Percentiles rank a stretch among this genome's conserved stretches.
Evolutionary conservation across 768 basidiomycete species (phyloP).

Genomic region (Asterophora parasitica): DNA sequence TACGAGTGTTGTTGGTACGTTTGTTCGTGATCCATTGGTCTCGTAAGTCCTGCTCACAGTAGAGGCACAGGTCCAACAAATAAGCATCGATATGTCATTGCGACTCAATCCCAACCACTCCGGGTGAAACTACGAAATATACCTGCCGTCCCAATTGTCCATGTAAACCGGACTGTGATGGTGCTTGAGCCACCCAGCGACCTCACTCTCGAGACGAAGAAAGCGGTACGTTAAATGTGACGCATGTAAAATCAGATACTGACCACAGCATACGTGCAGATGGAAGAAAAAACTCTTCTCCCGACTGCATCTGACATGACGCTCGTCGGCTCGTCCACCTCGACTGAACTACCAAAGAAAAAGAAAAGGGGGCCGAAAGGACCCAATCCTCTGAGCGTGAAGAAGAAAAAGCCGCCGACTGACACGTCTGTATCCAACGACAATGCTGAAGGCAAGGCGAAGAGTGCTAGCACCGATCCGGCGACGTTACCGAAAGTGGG

Average conservation of each 20-base stretch:
- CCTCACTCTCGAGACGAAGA: constrained; percentile 67
- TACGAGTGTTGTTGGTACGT: constrained; percentile 70
- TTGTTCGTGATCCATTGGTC: background rate
- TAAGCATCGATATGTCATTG: constrained; percentile 89
- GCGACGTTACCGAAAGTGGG: constrained; percentile 35
- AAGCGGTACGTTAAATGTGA: constrained; percentile 35
- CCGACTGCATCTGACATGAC: constrained; percentile 46
- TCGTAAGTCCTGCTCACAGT: background rate
- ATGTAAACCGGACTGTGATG: constrained; percentile 89
- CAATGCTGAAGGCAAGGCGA: constrained; percentile 6
- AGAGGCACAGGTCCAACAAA: constrained; percentile 62
- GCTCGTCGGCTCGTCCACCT: constrained; percentile 31
- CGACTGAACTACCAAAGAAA: constrained; percentile 35
- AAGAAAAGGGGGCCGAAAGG: constrained; percentile 76
- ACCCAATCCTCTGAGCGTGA: constrained; percentile 89
- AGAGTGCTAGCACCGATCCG: constrained; percentile 37
- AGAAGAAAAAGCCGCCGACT: constrained; percentile 79
- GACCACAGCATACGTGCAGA: constrained; percentile 31
- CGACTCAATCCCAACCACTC: constrained; percentile 74
- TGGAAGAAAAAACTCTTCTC: constrained; percentile 57
- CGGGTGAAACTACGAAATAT: constrained; percentile 65
- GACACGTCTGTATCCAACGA: background rate
- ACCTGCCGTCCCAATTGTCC: constrained; percentile 85
- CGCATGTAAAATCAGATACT: background rate
- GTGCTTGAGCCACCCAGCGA: constrained; percentile 89